phyloP scores from a whole-genome alignment of 441 rosid species.

The Macaranga tanarius region DNA sequence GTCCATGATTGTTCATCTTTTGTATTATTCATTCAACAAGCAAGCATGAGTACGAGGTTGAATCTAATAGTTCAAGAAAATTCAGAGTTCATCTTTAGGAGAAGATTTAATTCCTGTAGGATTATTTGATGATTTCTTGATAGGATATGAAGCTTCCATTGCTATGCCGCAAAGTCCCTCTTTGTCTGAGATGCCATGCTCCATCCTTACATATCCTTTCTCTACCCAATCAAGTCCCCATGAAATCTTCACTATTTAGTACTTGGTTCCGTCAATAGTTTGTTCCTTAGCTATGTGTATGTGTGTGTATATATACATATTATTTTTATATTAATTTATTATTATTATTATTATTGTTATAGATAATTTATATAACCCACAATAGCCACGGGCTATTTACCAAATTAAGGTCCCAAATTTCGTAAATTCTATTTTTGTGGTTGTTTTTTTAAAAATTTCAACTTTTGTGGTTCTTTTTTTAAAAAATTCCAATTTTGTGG shows the following conservation, averaged over 20 bases:
- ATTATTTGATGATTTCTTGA: conserved; percentile 58
- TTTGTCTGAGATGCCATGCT: conserved; percentile 49
- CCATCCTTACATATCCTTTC: conserved; percentile 78
- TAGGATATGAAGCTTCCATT: conserved; percentile 81
- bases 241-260: conserved; percentile 85
- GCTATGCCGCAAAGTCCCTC: conserved; percentile 85
- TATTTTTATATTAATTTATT: too few relatives aligned
- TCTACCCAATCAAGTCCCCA: conserved; percentile 96
- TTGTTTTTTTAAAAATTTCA: too few relatives aligned
- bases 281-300: too few relatives aligned
- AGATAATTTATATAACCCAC: too few relatives aligned
- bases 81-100: conserved; percentile 74
- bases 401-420: too few relatives aligned
- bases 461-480: too few relatives aligned
- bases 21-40: not conserved
- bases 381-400: too few relatives aligned
- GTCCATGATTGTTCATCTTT: not conserved
- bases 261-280: conserved; percentile 65
- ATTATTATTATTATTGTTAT: too few relatives aligned
- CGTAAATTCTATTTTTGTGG: too few relatives aligned
- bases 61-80: not conserved
- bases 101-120: conserved; percentile 31
- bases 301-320: too few relatives aligned
- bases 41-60: not conserved
- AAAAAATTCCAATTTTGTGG: too few relatives aligned